Base-by-base conservation (phyloP, 805 yeast genomes). In the Candida xyloterini region DNA sequence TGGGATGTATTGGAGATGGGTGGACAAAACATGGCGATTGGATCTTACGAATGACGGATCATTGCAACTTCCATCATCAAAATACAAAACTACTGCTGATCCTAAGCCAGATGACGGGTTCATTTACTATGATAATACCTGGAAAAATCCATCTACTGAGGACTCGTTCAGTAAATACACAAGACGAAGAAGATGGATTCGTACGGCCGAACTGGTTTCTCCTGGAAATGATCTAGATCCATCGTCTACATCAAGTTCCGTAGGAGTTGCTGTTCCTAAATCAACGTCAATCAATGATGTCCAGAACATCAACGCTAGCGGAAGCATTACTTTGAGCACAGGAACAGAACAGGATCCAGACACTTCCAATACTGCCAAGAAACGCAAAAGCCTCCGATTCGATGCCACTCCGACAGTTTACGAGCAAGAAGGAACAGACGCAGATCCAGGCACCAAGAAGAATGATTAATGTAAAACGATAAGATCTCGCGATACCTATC, bases 1-100 rank as follows among this genome's bases (percentile, higher is more conserved):
- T 5, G 87, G 85, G 7, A 79, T 90, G 71, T 70, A 73, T 15
- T 93, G 98, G 98, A 75, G 84, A 58, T 93, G 98, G 98, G 87
- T 90, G 14, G 98, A 93, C 61, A 78, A 78, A 57, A 75, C 89
- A 1, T 91, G 99, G 99, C 70, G 90, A 51, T 70, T 90, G 43
- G 99, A 91, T 64, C 67, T 86, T 50, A 82, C 95, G 10, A 88
- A 86, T 52, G 95, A 87, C 58, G 95, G 95, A 2, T 81, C 95
- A 3, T 74, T 89, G 24, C 85, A 82, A 38, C 67, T 85, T 45
- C 72, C 84, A 16, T 76, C 79, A 35, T 68, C 81, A 10, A 79
- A 79, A 52, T 71, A 75, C 8, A 65, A 71, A 53, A 70, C 80
- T 6, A 74, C 79, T 0, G 84, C 88, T 1, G 78, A 80, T 53